A percentile compares a stretch with the other conserved stretches of the same genome.
These are phyloP conservation scores for Stachybotrys chlorohalonatus DNA, from an alignment of 2,329 filamentous ascomycete species.

Conservation along the genomic window DNA sequence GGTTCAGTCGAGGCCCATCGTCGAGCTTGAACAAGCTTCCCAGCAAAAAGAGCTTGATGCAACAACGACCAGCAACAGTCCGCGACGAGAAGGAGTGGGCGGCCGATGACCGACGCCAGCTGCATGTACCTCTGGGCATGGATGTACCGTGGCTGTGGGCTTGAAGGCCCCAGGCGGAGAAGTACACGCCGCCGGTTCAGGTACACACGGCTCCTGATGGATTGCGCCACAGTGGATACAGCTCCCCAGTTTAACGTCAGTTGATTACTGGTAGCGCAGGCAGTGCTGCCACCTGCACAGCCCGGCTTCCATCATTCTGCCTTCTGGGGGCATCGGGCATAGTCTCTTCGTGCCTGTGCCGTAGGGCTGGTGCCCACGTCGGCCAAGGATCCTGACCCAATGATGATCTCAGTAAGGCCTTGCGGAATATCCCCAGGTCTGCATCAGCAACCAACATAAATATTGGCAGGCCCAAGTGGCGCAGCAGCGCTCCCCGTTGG, in stretches of 20 bases:
- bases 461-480: background rate
- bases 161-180: background rate
- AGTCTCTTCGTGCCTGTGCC: too few relatives aligned
- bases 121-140: background rate
- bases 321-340: too few relatives aligned
- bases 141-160: background rate
- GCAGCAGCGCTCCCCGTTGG: background rate
- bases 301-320: too few relatives aligned
- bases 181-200: background rate
- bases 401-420: too few relatives aligned
- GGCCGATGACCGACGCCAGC: background rate
- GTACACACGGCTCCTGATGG: background rate
- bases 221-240: too few relatives aligned
- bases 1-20: slow-evolving; percentile 2
- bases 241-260: too few relatives aligned
- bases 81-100: background rate
- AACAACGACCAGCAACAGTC: background rate
- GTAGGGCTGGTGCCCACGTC: too few relatives aligned
- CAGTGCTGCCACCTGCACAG: too few relatives aligned
- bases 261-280: too few relatives aligned
- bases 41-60: background rate
- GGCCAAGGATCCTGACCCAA: too few relatives aligned
- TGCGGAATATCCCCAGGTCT: too few relatives aligned
- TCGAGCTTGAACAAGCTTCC: slow-evolving; percentile 3
- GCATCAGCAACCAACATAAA: background rate